Conservation (phyloP, 306 rosid species). For the Quercus ilex region DNA sequence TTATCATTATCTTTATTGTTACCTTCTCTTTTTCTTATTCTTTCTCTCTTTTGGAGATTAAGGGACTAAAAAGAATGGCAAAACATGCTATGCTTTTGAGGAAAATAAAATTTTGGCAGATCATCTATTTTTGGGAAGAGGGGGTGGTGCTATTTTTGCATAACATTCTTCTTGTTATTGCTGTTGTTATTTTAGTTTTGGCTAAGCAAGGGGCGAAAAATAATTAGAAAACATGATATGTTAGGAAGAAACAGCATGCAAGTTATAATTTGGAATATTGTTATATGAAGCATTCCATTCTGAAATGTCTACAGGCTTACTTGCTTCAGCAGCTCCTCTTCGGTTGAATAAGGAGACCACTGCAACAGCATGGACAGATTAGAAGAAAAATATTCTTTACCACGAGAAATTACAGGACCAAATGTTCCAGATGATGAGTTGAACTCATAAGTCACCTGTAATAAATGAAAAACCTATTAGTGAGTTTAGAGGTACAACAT, state of each 20-base stretch:
- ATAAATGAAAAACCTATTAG: neutral
- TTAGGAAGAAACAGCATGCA: neutral
- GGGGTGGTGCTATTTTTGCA: too few relatives aligned
- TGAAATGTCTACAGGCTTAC: slow-evolving; percentile 21
- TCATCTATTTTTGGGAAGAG: too few relatives aligned
- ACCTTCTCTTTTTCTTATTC: too few relatives aligned
- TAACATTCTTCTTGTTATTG: too few relatives aligned
- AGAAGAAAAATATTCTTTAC: slow-evolving; percentile 31
- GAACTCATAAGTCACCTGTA: slow-evolving; percentile 42
- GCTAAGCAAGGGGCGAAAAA: neutral
- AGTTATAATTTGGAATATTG: neutral
- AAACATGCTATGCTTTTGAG: too few relatives aligned
- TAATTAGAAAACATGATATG: neutral
- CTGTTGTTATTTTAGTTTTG: too few relatives aligned
- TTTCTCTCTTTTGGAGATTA: too few relatives aligned
- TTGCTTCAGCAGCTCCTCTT: slow-evolving; percentile 46
- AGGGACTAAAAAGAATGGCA: too few relatives aligned
- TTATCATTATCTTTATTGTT: too few relatives aligned
- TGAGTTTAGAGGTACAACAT: too few relatives aligned
- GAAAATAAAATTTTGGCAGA: too few relatives aligned
- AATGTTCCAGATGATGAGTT: slow-evolving; percentile 23
- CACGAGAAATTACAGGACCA: slow-evolving; percentile 26
- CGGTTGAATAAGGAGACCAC: slow-evolving; percentile 55
- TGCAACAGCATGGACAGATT: slow-evolving; percentile 38
- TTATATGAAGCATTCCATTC: neutral